Base-by-base conservation (phyloP, 2,329 filamentous ascomycete species). In the Graphilbum fragrans region DNA sequence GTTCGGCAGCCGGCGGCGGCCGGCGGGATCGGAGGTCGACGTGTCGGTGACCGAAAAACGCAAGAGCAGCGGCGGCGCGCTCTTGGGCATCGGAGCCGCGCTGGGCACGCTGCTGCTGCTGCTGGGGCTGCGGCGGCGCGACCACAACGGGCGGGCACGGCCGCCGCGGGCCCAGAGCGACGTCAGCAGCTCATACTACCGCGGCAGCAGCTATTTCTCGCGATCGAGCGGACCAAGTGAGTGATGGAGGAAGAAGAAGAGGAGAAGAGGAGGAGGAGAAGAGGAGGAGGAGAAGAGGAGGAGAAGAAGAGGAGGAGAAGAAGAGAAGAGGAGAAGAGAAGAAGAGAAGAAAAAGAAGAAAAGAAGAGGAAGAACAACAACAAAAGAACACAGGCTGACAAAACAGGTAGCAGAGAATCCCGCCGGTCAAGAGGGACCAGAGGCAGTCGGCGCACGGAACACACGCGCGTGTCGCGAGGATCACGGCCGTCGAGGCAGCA, bases 211-310 rank as follows among this genome's bases (percentile, higher is more conserved):
- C 41, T 75, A 72, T 55, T 31, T 16, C 40, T 69, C 68, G 47
- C 69, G 70, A 53, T 70, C 66, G 39, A 65, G 59, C 48, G 67
- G 58, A 52, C 66, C 66, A 47, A 72, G 71, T 74, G 61, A 69
- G 70, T n/a, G n/a, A n/a, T n/a, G n/a, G n/a, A n/a, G n/a, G n/a
- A n/a, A n/a, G n/a, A n/a, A n/a, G n/a, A n/a, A n/a, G n/a, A n/a
- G n/a, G n/a, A n/a, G n/a, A n/a, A n/a, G n/a, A n/a, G n/a, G n/a
- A n/a, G n/a, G n/a, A n/a, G n/a, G n/a, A n/a, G n/a, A n/a, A n/a
- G n/a, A n/a, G n/a, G n/a, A n/a, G n/a, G n/a, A n/a, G n/a, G n/a
- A n/a, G n/a, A n/a, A n/a, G n/a, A n/a, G n/a, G n/a, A n/a, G n/a
- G n/a, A n/a, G n/a, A n/a, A n/a, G n/a, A n/a, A n/a, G n/a, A n/a